Evolutionary conservation across 805 yeast species (phyloP).

Genomic region (Clavispora carvajalis): DNA sequence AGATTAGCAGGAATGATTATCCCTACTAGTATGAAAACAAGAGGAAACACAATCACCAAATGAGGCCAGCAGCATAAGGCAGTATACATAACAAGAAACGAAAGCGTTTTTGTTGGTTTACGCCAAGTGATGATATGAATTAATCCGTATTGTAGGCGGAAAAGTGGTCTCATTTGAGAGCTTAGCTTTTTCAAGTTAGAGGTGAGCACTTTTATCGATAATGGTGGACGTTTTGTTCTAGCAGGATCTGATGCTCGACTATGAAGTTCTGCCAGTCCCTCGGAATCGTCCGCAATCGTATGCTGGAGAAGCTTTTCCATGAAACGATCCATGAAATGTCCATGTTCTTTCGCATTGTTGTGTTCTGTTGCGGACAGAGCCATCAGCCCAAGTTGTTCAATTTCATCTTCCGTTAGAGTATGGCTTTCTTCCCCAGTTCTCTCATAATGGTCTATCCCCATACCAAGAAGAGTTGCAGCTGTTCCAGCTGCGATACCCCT

Average conservation of each 20-base stretch:
- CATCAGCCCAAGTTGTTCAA: conserved; percentile 21
- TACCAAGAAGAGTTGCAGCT: conserved; percentile 30
- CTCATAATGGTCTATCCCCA: conserved; percentile 23
- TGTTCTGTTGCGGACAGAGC: conserved; percentile 28
- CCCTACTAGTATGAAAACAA: conserved; percentile 48
- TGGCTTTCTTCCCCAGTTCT: background rate
- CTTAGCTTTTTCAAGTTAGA: conserved; percentile 56
- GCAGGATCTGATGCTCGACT: conserved; percentile 41
- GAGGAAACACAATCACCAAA: conserved; percentile 58
- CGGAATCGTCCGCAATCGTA: conserved; percentile 44
- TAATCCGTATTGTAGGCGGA: conserved; percentile 56
- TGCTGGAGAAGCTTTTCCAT: conserved; percentile 49
- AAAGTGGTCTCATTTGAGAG: conserved; percentile 49
- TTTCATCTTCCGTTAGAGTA: conserved; percentile 21
- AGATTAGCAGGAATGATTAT: conserved; percentile 68
- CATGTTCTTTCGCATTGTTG: conserved; percentile 12
- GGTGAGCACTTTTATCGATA: conserved; percentile 54
- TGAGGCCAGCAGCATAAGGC: conserved; percentile 69
- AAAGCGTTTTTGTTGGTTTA: conserved; percentile 62
- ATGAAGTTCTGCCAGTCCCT: conserved; percentile 42
- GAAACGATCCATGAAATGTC: conserved; percentile 55
- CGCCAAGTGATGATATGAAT: conserved; percentile 69
- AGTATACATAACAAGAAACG: conserved; percentile 55
- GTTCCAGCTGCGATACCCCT: conserved; percentile 34
- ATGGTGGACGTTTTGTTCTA: conserved; percentile 40